Percentiles rank a stretch among this genome's conserved stretches.
Conservation (phyloP, 2,329 filamentous ascomycete species). For the Fusarium subglutinans region DNA sequence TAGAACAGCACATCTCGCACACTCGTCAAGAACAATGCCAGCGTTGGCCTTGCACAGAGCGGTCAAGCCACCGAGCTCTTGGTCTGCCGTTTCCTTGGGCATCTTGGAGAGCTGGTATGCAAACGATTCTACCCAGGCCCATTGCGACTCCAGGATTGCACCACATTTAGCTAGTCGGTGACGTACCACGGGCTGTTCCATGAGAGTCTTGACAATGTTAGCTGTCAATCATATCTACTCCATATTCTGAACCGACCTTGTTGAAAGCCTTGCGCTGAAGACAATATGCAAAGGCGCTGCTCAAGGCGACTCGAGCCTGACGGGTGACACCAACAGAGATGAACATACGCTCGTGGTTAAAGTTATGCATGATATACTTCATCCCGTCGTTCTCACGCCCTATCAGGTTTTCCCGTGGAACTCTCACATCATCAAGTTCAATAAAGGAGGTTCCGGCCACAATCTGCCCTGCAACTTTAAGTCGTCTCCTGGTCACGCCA, state of each 20-base stretch:
- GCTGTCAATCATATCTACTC: neutral
- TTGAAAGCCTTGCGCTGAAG: neutral
- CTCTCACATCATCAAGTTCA: neutral
- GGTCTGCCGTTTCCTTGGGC: neutral
- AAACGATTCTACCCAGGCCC: neutral
- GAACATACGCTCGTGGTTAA: neutral
- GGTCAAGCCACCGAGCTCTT: neutral
- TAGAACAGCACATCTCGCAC: neutral
- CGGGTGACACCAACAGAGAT: neutral
- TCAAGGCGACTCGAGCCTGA: neutral
- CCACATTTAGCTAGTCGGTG: neutral
- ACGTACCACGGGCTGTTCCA: neutral
- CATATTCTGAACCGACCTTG: neutral
- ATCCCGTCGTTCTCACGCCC: neutral
- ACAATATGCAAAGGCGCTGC: neutral
- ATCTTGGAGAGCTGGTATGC: neutral
- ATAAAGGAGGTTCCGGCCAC: neutral
- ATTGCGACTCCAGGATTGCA: neutral
- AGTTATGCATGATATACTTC: neutral
- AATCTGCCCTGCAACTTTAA: neutral
- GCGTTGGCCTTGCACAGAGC: neutral
- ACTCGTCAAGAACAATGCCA: neutral
- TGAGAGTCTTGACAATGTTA: neutral
- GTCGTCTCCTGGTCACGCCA: neutral
- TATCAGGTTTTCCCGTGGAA: neutral